Percentiles rank a stretch among this genome's conserved stretches.
phyloP scores from a whole-genome alignment of 768 basidiomycete genomes.

The Kwoniella heveanensis region DNA sequence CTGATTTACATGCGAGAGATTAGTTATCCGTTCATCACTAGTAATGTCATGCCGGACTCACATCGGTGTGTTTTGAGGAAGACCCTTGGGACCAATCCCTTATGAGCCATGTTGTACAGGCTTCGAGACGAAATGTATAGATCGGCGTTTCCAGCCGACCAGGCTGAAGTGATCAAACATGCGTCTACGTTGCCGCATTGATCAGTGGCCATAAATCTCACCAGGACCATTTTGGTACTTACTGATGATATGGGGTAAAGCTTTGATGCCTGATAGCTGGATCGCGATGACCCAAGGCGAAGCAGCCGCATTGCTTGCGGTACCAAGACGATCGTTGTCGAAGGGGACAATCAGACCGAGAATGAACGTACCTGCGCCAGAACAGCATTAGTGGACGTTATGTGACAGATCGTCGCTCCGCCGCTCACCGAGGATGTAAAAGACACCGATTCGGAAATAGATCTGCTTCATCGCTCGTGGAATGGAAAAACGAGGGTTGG shows the following conservation, averaged over 20 bases:
- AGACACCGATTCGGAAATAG: constrained; percentile 77
- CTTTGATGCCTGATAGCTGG: constrained; percentile 69
- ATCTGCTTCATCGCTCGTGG: constrained; percentile 70
- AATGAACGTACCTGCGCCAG: constrained; percentile 62
- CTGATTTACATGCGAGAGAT: background rate
- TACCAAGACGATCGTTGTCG: constrained; percentile 54
- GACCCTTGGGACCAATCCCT: constrained; percentile 20
- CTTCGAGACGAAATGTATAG: constrained; percentile 17
- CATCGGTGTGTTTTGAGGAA: constrained; percentile 47
- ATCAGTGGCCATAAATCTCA: constrained; percentile 8
- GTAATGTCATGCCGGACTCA: too few relatives aligned
- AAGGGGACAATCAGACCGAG: constrained; percentile 73
- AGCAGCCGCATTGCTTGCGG: constrained; percentile 61
- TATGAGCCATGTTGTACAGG: constrained; percentile 18
- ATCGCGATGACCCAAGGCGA: constrained; percentile 86
- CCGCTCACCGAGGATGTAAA: constrained; percentile 54
- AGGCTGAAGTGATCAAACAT: constrained; percentile 20
- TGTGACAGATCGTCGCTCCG: too few relatives aligned
- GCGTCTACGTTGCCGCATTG: constrained; percentile 5
- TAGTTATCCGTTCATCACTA: constrained; percentile 6
- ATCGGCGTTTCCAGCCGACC: constrained; percentile 24
- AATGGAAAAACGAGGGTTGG: constrained; percentile 72
- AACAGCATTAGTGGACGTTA: background rate
- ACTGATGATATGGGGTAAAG: constrained; percentile 49
- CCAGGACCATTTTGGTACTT: constrained; percentile 20